A percentile compares a stretch with the other conserved stretches of the same genome.
Conservation (phyloP, 345 rosid genomes). For the Leavenworthia alabamica region DNA sequence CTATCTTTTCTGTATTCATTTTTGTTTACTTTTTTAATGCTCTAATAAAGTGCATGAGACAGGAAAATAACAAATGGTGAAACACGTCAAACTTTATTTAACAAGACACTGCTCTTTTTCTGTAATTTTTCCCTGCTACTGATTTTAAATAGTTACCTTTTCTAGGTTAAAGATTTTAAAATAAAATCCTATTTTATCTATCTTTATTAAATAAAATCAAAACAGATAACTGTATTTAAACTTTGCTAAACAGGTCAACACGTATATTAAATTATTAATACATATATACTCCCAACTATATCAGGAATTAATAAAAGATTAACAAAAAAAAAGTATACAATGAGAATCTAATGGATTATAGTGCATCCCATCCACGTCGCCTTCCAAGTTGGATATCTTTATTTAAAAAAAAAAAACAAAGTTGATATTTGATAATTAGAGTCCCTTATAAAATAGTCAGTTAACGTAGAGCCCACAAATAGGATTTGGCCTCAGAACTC, state of each 20-base stretch:
- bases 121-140: not conserved
- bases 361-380: constrained; percentile 28
- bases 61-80: no score
- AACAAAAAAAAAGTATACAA: not conserved
- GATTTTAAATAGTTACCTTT: not conserved
- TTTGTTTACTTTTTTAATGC: no score
- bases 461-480: not conserved
- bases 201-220: no score
- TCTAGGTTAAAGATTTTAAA: no score
- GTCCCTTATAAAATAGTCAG: not conserved
- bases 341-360: not conserved
- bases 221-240: not conserved
- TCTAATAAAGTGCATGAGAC: no score
- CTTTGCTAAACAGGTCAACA: not conserved
- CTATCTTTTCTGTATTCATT: no score
- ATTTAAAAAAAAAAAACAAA: not conserved
- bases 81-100: no score
- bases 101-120: not conserved
- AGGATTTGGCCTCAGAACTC: no score
- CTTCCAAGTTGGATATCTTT: constrained; percentile 18
- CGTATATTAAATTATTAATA: not conserved
- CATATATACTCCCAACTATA: not conserved
- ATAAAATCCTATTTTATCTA: no score
- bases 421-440: not conserved
- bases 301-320: not conserved